These are phyloP conservation scores for Chytriomyces confervae DNA, from an alignment of 192 early-diverging fungal genomes.

Conservation along the genomic window DNA sequence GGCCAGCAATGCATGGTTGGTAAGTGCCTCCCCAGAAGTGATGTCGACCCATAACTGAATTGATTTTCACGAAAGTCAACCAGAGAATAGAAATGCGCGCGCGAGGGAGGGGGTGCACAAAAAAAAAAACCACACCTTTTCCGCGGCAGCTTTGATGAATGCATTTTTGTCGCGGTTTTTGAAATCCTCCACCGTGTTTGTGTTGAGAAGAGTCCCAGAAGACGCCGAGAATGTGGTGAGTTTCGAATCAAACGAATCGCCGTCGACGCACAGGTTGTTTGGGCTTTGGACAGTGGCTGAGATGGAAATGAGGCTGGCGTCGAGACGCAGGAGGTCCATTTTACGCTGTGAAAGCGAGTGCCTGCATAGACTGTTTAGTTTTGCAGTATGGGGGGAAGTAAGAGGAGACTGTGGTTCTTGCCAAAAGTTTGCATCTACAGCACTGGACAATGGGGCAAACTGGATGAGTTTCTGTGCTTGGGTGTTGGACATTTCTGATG, in stretches of 20 bases:
- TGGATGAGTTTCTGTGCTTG: conserved; percentile 58
- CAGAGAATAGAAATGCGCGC: background rate
- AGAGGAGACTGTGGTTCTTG: conserved; percentile 36
- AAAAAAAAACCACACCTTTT: conserved; percentile 59
- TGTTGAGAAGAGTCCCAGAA: conserved; percentile 77
- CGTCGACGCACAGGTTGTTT: conserved; percentile 63
- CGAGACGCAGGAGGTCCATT: conserved; percentile 80
- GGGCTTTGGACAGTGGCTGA: conserved; percentile 57
- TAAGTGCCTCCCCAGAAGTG: conserved; percentile 64
- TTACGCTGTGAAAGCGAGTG: conserved; percentile 77
- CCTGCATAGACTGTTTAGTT: background rate
- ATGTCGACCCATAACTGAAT: conserved; percentile 76
- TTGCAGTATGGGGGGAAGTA: background rate
- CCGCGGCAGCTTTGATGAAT: conserved; percentile 63
- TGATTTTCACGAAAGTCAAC: background rate
- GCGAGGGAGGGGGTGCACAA: background rate
- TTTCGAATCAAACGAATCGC: conserved; percentile 53
- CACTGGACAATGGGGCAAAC: conserved; percentile 83
- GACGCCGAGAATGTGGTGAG: conserved; percentile 53
- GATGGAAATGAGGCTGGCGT: conserved; percentile 49
- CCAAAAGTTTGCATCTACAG: conserved; percentile 93
- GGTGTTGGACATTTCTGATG: no score
- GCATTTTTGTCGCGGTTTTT: conserved; percentile 76
- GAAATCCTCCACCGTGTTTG: conserved; percentile 96
- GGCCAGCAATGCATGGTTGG: conserved; percentile 69